Percentiles rank a stretch among this genome's conserved stretches.
Conservation (phyloP, 2,329 filamentous ascomycete species). For the Sporothrix variecibatus region DNA sequence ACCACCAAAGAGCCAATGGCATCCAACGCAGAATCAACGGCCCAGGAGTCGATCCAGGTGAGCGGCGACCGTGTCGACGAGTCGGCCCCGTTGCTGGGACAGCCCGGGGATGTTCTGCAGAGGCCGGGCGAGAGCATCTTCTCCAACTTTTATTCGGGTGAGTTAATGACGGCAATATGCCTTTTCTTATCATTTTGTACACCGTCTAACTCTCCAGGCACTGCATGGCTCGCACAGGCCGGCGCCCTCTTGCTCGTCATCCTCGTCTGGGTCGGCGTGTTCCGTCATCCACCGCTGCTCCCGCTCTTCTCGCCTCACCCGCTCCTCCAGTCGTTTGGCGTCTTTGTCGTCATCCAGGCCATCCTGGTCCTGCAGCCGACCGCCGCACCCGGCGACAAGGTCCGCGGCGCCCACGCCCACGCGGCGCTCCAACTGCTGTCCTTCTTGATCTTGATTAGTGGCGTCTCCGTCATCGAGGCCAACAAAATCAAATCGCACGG, state of each 20-base stretch:
- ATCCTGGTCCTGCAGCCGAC: conserved; percentile 88
- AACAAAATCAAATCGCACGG: conserved; percentile 75
- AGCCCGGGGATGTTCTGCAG: conserved; percentile 73
- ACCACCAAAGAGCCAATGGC: conserved; percentile 53
- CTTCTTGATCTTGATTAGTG: conserved; percentile 62
- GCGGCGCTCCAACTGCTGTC: conserved; percentile 68
- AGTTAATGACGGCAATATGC: too few relatives aligned
- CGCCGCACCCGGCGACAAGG: conserved; percentile 73
- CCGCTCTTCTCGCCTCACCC: conserved; percentile 90
- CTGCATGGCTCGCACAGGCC: conserved; percentile 75
- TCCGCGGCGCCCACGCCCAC: conserved; percentile 61
- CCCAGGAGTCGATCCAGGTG: conserved; percentile 45
- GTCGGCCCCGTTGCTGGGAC: conserved; percentile 70
- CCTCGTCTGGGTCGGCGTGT: conserved; percentile 76
- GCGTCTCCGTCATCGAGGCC: conserved; percentile 72
- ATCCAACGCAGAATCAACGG: conserved; percentile 67
- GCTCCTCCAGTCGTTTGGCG: conserved; percentile 65
- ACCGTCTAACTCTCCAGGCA: conserved; percentile 57
- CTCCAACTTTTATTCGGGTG: conserved; percentile 75
- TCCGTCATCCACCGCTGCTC: conserved; percentile 60
- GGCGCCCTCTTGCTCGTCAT: conserved; percentile 74
- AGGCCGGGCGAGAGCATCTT: conserved; percentile 62
- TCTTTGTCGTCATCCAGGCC: conserved; percentile 76
- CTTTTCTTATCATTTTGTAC: too few relatives aligned
- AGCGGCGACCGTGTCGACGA: conserved; percentile 44